These are phyloP conservation scores for Pythium myriotylum DNA, from an alignment of 352 stramenopile species.

Conservation along the genomic window DNA sequence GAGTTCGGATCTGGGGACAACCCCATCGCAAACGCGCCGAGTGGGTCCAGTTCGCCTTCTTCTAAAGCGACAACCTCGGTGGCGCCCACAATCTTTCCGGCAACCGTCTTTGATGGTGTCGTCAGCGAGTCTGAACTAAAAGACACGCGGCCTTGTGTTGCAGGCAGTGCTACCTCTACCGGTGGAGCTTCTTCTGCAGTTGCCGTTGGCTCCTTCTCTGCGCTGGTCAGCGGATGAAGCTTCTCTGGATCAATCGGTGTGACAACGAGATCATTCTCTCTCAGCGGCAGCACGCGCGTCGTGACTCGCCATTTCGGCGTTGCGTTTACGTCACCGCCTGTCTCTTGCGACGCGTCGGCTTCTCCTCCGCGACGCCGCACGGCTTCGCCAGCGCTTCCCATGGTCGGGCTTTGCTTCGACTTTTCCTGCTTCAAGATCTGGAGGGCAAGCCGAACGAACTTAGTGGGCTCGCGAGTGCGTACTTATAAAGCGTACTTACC, in stretches of 20 bases:
- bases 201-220: not conserved
- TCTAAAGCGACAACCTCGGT: conserved; percentile 63
- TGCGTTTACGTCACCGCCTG: no score
- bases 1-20: conserved; percentile 1
- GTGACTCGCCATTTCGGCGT: conserved; percentile 46
- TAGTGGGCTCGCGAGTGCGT: no score
- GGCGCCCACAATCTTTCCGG: not conserved
- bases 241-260: conserved; percentile 32
- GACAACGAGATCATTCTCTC: conserved; percentile 28
- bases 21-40: conserved; percentile 49
- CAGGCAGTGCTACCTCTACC: no score
- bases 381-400: conserved; percentile 18
- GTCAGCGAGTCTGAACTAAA: no score
- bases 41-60: conserved; percentile 69
- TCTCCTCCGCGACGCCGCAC: not conserved
- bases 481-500: conserved; percentile 4
- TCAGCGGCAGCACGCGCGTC: conserved; percentile 33
- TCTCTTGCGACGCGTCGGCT: not conserved
- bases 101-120: not conserved
- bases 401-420: conserved; percentile 12
- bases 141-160: no score
- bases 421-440: conserved; percentile 23
- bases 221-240: conserved; percentile 44
- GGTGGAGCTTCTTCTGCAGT: not conserved
- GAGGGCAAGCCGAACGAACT: not conserved